Base-by-base conservation (phyloP, 2,329 filamentous ascomycete species). In the Pyrenophora seminiperda region DNA sequence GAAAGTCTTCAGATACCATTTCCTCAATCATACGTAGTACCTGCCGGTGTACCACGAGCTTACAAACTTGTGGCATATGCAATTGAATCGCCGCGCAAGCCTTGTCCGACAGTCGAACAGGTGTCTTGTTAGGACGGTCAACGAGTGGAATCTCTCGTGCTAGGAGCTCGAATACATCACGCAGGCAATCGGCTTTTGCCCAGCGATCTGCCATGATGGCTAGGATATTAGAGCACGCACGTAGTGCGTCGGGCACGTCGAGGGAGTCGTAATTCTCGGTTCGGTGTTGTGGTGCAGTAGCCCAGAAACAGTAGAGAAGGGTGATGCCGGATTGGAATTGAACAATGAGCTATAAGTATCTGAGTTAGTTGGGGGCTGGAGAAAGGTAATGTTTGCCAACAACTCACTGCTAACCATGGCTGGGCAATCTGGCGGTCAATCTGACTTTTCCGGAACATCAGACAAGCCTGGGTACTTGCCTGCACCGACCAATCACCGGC, bases 301-400 rank as follows among this genome's bases (percentile, higher is more conserved):
- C 67, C 53, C 62, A 74, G 53, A 71, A 72, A 51, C 71, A 73
- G 50, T 74, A 73, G 3, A 75, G 45, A 2, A 75, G 61, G 0
- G 70, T 69, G 1, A 73, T 62, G 7, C 72, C 71, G 3, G 64
- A 71, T 48, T 73, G 67, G 45, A 73, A 74, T 40, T 62, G 58
- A 0, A 60, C 59, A 2, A 62, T 41, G 3, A 62, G 50, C 56
- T 61, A 19, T 9, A 62, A 47, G 53, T 61, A 19, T 9, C 6
- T 3, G 3, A 3, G 13, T 59, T n/a, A 59, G 50, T 27, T 11
- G 24, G 24, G 13, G 7, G 13, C 24, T 11, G 24, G 24, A 22
- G n/a, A 9, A 19, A n/a, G 4, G 17, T 3, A 15, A 27, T 6
- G 4, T n/a, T 13, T 31, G 10, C 1, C 15, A 15, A 15, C 15